Evolutionary conservation across 2,329 filamentous ascomycete species (phyloP), one percentile per base, ranked within the genome.

Genomic region (Huntiella decipiens): DNA sequence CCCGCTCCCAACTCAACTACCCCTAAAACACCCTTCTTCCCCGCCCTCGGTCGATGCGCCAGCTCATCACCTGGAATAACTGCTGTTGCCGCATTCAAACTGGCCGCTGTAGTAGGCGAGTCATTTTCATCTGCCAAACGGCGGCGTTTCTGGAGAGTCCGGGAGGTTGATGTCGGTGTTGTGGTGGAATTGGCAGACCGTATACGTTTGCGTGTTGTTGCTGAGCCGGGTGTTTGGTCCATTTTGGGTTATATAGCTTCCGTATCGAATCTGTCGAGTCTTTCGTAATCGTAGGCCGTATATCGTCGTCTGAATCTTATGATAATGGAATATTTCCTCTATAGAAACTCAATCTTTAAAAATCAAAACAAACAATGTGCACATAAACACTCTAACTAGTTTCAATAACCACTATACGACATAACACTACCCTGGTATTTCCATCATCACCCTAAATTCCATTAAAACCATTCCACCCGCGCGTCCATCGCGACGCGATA

Each of bases 121-220:
- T 39, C 19, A 35, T 52, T 36, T 45, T 50, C 46, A 39, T 45
- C 22, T 31, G 43, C 10, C 31, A 49, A 34, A 13, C 50, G 40
- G 40, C 43, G 44, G 4, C 41, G 32, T 22, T 44, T 46, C 19
- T 48, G n/a, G 31, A 38, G 38, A 8, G 41, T 38, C 5, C 43
- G 44, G 15, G 46, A 34, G 13, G 45, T 42, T 12, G 43, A 48
- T 6, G 46, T 48, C 7, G 46, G 38, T 37, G 48, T 47, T 32
- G 45, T 44, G 19, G 50, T 48, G 38, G 48, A 19, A 19, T 43
- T 43, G 22, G 40, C 37, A 16, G 38, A 46, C 15, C 45, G 46
- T 16, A 43, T 41, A 15, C 48, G 40, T 39, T 50, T 43, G 36
- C 37, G 48, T 35, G 41, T 33, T 15, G 43, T 41, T n/a, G 43